Base-by-base conservation (phyloP, 23 red algal genomes). In the Cyanidium caldarium region DNA sequence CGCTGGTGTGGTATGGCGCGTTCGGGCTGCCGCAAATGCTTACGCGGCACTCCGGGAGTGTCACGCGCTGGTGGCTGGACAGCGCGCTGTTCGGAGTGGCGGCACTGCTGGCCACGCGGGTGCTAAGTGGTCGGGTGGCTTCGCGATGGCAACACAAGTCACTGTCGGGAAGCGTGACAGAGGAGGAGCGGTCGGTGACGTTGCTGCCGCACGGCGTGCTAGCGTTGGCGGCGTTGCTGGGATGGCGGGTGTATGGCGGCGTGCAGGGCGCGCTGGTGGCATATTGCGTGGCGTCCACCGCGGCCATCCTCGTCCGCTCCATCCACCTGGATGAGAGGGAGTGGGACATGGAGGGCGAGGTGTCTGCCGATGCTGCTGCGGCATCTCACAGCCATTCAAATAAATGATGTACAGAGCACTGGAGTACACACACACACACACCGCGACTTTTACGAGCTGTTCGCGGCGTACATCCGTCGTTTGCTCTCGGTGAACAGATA, bases 401-500 rank as follows among this genome's bases (percentile, higher is more conserved):
- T n/a, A n/a, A n/a, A n/a, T n/a, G n/a, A n/a, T n/a, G n/a, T n/a
- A n/a, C n/a, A n/a, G n/a, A n/a, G n/a, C n/a, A n/a, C n/a, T n/a
- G n/a, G n/a, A n/a, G n/a, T n/a, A n/a, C n/a, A n/a, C n/a, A n/a
- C n/a, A n/a, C n/a, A n/a, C n/a, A n/a, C n/a, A n/a, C n/a, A n/a
- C n/a, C n/a, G n/a, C n/a, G n/a, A n/a, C n/a, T n/a, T n/a, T n/a
- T n/a, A n/a, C n/a, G n/a, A n/a, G n/a, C n/a, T n/a, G n/a, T n/a
- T n/a, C n/a, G n/a, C n/a, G n/a, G n/a, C n/a, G n/a, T 44, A 44
- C 41, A n/a, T 44, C 41, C 41, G 41, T 13, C 41, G 41, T n/a
- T 94, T 94, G 30, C 70, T 66, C 25, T 79, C 57, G 0, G 81
- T 65, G 58, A 94, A 94, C 21, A 94, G 61, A 65, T 82, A 46